A percentile compares a stretch with the other conserved stretches of the same genome.
Evolutionary conservation across 805 yeast species (phyloP).

Genomic region (Lipomyces chichibuensis): DNA sequence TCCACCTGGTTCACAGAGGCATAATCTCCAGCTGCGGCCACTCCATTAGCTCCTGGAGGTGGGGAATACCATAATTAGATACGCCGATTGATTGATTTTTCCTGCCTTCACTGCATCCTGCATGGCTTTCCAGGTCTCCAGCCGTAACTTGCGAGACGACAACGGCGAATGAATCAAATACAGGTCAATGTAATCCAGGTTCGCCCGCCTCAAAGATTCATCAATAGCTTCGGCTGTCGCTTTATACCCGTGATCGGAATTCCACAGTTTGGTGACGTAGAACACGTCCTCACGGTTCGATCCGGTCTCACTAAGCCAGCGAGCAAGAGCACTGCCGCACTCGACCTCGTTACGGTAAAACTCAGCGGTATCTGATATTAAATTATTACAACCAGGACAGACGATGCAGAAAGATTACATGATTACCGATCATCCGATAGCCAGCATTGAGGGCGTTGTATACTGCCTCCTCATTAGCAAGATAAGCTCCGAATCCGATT

Average conservation of each 20-base stretch:
- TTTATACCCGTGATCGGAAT: constrained; percentile 57
- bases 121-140: constrained; percentile 58
- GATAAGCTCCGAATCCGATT: constrained; percentile 28
- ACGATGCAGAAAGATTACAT: neutral
- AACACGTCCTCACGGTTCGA: constrained; percentile 61
- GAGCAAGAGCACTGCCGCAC: constrained; percentile 60
- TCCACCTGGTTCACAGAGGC: constrained; percentile 76
- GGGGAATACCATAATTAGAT: constrained; percentile 62
- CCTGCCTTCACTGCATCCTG: constrained; percentile 60
- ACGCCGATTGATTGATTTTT: constrained; percentile 58
- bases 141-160: constrained; percentile 41
- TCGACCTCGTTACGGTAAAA: constrained; percentile 67
- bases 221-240: constrained; percentile 62
- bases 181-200: constrained; percentile 70
- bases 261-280: constrained; percentile 77
- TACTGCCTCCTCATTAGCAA: constrained; percentile 47
- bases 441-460: constrained; percentile 64
- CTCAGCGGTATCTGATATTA: constrained; percentile 58
- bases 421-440: constrained; percentile 64
- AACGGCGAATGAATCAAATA: constrained; percentile 62
- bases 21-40: constrained; percentile 52
- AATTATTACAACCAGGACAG: neutral
- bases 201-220: constrained; percentile 57
- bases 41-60: constrained; percentile 56
- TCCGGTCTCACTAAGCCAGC: constrained; percentile 41